Conservation (phyloP, 352 stramenopile species). For the Phytophthora sojae region DNA sequence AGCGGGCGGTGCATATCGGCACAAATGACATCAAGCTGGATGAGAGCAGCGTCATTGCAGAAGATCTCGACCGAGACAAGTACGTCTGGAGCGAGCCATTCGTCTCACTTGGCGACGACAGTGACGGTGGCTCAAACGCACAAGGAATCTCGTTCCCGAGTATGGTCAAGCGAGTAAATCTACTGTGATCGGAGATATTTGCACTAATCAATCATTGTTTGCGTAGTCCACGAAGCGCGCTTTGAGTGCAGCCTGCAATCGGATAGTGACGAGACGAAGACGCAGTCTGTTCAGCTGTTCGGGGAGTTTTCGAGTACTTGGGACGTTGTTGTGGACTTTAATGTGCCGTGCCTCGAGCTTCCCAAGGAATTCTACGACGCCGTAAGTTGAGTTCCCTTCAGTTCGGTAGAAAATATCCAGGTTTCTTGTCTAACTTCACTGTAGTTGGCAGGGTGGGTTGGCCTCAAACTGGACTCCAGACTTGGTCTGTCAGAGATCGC, state of each 20-base stretch:
- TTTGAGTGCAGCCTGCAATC: slow-evolving; percentile 33
- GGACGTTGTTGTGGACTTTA: slow-evolving; percentile 69
- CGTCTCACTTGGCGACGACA: slow-evolving; percentile 40
- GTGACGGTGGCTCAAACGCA: slow-evolving; percentile 30
- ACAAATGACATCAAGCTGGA: slow-evolving; percentile 14
- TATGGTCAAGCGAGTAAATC: slow-evolving; percentile 22
- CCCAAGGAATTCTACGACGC: slow-evolving; percentile 71
- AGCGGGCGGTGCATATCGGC: not conserved
- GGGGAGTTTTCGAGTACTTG: slow-evolving; percentile 65
- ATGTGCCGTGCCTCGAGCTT: slow-evolving; percentile 62
- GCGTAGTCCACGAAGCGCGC: slow-evolving; percentile 50
- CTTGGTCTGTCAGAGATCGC: slow-evolving; percentile 57
- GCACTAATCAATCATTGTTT: not conserved
- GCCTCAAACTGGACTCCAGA: slow-evolving; percentile 52
- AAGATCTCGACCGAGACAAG: slow-evolving; percentile 14
- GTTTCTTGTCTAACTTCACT: slow-evolving; percentile 3
- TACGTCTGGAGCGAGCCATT: slow-evolving; percentile 66
- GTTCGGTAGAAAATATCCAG: no score
- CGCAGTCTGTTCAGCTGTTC: slow-evolving; percentile 41
- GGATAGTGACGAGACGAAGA: not conserved
- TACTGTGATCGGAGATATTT: not conserved
- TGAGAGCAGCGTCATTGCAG: slow-evolving; percentile 5
- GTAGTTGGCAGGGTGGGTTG: slow-evolving; percentile 64
- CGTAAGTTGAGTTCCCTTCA: slow-evolving; percentile 29
- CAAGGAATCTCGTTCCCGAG: slow-evolving; percentile 67